Conservation (phyloP, 1,139 yeast species). For the Insectozyma bohioensis region DNA sequence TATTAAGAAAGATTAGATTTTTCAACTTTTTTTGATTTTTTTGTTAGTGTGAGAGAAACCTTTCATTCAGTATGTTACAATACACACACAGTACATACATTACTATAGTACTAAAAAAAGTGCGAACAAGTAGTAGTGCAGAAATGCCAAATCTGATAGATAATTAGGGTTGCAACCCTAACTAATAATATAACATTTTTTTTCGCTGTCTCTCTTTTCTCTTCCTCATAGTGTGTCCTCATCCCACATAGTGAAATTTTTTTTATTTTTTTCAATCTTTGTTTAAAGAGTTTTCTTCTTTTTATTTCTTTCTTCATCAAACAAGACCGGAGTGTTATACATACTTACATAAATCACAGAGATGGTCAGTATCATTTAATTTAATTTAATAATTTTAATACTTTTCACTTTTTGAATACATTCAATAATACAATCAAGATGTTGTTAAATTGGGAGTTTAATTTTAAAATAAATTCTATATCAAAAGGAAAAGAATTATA, state of each 20-base stretch:
- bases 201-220: background rate
- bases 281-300: conserved; percentile 9
- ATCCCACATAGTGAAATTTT: background rate
- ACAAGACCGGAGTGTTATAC: conserved; percentile 84
- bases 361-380: conserved; percentile 99
- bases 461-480: background rate
- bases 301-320: conserved; percentile 9
- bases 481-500: background rate
- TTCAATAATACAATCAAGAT: too few species aligned
- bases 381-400: too few species aligned
- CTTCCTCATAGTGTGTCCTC: background rate
- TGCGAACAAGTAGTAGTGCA: conserved; percentile 4
- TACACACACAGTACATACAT: conserved; percentile 1
- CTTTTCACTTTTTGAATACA: background rate
- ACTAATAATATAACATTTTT: background rate
- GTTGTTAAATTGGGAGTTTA: too few species aligned
- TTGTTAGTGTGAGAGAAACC: conserved; percentile 7
- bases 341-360: conserved; percentile 65
- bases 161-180: conserved; percentile 5
- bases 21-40: conserved; percentile 10
- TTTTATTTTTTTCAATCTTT: conserved; percentile 1
- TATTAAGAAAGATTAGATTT: conserved; percentile 8
- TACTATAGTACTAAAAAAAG: background rate
- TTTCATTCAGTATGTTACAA: too few species aligned
- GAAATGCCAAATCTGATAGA: background rate